Conservation (phyloP, 2,329 filamentous ascomycete species). For the Aspergillus eucalypticola region DNA sequence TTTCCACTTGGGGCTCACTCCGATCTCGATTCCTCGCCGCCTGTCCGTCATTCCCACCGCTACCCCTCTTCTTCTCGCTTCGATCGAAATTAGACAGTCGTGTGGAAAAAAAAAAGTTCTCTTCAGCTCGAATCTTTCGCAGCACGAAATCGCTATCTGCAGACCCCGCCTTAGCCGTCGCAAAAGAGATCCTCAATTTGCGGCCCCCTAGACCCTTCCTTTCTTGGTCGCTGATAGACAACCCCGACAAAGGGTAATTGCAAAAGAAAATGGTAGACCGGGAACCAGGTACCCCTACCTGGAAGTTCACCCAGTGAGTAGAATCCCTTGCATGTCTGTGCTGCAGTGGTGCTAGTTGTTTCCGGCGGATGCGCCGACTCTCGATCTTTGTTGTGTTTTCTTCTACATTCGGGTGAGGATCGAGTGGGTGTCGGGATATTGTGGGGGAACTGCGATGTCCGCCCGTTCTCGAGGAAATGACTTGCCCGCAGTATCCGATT, state of each 20-base stretch:
- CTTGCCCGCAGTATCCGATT: neutral
- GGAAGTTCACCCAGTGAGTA: slow-evolving; percentile 99
- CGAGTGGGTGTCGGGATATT: neutral
- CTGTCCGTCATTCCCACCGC: slow-evolving; percentile 10
- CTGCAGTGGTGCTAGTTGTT: neutral
- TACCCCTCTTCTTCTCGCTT: slow-evolving; percentile 7
- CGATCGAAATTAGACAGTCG: slow-evolving; percentile 3
- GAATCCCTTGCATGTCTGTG: slow-evolving; percentile 7
- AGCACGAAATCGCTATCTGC: slow-evolving; percentile 17
- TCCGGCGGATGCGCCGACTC: neutral
- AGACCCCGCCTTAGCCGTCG: slow-evolving; percentile 18
- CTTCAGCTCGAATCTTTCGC: slow-evolving; percentile 9
- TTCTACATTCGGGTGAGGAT: neutral
- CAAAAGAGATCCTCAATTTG: slow-evolving; percentile 9
- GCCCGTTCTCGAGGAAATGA: neutral
- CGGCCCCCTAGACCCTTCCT: slow-evolving; percentile 20
- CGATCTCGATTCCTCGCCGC: slow-evolving; percentile 16
- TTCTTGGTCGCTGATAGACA: slow-evolving; percentile 15
- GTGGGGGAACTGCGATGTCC: neutral
- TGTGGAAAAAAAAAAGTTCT: neutral
- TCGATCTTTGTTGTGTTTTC: neutral
- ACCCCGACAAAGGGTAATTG: slow-evolving; percentile 36
- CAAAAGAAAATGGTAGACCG: slow-evolving; percentile 85
- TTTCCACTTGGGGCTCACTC: slow-evolving; percentile 16
- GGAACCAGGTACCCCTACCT: slow-evolving; percentile 91